These are phyloP conservation scores for Chrysophaeum taylorii DNA, from an alignment of 352 stramenopile species.

Conservation along the genomic window DNA sequence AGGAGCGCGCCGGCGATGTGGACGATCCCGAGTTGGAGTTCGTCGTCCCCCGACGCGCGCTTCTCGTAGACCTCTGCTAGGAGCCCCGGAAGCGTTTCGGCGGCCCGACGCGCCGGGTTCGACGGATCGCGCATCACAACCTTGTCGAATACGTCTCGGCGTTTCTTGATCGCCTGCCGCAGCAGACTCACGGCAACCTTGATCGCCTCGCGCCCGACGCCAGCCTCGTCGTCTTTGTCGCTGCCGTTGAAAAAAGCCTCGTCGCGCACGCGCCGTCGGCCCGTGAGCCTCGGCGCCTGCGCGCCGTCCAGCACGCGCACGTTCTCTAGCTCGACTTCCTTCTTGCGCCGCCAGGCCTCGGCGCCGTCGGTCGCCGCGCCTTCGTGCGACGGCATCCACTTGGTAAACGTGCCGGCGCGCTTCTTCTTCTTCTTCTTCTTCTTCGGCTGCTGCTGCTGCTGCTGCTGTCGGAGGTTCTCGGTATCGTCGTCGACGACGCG, in stretches of 20 bases:
- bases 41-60: background rate
- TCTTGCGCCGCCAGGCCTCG: background rate
- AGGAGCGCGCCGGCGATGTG: background rate
- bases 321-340: background rate
- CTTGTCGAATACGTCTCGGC: too few relatives aligned
- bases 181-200: background rate
- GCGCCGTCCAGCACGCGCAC: background rate
- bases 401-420: background rate
- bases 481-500: background rate
- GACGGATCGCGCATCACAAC: too few relatives aligned
- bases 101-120: background rate
- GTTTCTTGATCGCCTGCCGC: background rate
- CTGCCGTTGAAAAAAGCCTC: background rate
- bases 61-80: background rate
- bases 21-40: slow-evolving; percentile 1
- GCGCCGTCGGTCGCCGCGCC: background rate
- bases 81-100: background rate
- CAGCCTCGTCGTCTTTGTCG: too few relatives aligned
- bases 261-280: background rate
- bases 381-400: background rate
- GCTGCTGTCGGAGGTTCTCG: background rate
- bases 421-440: slow-evolving; percentile 1
- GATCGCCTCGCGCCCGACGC: background rate
- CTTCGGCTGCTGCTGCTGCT: background rate
- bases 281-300: background rate